Percentiles rank a stretch among this genome's conserved stretches.
These are phyloP conservation scores for Talaromyces wortmannii DNA, from an alignment of 495 filamentous ascomycete species.

Conservation along the genomic window DNA sequence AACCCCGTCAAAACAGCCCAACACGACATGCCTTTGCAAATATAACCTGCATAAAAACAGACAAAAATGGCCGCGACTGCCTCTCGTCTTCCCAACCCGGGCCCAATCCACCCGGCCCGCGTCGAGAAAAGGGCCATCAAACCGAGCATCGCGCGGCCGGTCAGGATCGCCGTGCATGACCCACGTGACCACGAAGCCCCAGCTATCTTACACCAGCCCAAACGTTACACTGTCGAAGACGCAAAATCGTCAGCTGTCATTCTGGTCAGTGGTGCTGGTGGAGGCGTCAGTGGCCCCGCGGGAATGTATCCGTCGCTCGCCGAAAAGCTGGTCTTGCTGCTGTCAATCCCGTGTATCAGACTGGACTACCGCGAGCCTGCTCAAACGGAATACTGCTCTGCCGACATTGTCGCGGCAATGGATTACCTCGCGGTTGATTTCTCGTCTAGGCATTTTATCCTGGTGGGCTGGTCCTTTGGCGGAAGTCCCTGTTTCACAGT, in stretches of 20 bases:
- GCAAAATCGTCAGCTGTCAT: constrained; percentile 25
- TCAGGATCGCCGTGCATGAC: constrained; percentile 17
- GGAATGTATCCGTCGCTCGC: constrained; percentile 34
- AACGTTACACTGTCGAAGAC: constrained; percentile 8
- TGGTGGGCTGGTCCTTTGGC: constrained; percentile 41
- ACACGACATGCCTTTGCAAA: no score
- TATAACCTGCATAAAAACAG: not conserved
- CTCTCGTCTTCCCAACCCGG: constrained; percentile 8
- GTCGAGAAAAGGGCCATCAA: constrained; percentile 10
- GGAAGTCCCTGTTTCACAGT: constrained; percentile 30
- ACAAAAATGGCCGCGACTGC: not conserved
- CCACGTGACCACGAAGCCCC: constrained; percentile 19
- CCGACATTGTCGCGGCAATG: constrained; percentile 30
- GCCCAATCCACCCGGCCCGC: constrained; percentile 18
- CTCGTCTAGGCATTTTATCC: constrained; percentile 23
- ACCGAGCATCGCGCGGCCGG: constrained; percentile 11
- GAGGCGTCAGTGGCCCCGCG: constrained; percentile 33
- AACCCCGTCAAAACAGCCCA: no score
- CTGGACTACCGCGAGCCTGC: constrained; percentile 37
- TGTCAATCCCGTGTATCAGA: constrained; percentile 28
- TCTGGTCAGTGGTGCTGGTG: constrained; percentile 35
- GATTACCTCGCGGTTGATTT: constrained; percentile 25
- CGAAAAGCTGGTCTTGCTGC: constrained; percentile 30
- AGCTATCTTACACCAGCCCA: constrained; percentile 19
- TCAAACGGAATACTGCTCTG: constrained; percentile 19